Evolutionary conservation across 495 filamentous ascomycete genomes (phyloP).

Genomic region (Daldinia bambusicola): DNA sequence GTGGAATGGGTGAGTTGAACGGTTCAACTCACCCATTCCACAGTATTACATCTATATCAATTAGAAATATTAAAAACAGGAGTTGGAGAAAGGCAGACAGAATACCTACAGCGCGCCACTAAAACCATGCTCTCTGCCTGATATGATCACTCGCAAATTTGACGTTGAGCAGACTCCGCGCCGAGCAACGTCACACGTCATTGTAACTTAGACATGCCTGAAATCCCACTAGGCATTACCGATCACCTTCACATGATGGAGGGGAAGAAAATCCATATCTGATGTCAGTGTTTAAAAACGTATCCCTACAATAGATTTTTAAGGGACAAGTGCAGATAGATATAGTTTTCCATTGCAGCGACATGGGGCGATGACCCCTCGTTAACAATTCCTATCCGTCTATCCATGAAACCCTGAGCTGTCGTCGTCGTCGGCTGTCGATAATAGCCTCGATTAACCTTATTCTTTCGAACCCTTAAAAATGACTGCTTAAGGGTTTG

Average conservation of each 20-base stretch:
- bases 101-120: no score
- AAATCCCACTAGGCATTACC: not conserved
- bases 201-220: not conserved
- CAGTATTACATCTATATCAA: no score
- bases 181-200: slow-evolving; percentile 3
- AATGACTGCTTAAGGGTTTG: not conserved
- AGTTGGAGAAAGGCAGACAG: no score
- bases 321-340: not conserved
- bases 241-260: not conserved
- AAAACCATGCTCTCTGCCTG: no score
- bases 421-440: not conserved
- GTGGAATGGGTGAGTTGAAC: no score
- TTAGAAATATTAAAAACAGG: no score
- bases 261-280: not conserved
- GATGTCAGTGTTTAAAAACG: not conserved
- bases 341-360: not conserved
- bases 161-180: not conserved
- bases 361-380: not conserved
- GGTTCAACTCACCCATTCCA: no score
- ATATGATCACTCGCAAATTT: no score
- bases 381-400: not conserved
- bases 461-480: not conserved
- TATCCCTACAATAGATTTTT: not conserved
- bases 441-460: not conserved
- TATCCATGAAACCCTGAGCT: not conserved